Conservation (phyloP, 2,329 filamentous ascomycete genomes). For the Colletotrichum sp. region DNA sequence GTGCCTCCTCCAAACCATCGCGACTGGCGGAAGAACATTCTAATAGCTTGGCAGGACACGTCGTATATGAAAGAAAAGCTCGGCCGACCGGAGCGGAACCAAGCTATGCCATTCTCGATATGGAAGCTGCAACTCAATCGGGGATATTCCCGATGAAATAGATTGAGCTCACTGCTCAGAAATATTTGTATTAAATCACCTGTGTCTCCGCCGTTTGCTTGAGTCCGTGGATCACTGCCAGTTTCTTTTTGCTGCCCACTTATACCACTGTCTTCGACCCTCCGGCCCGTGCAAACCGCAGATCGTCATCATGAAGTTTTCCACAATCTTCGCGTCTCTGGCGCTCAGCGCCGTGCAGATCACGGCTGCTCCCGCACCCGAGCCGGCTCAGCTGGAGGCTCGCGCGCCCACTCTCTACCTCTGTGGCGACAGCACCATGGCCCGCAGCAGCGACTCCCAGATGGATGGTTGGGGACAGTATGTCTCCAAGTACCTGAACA, state of each 20-base stretch:
- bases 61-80: neutral
- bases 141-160: neutral
- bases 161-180: neutral
- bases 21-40: slow-evolving; percentile 17
- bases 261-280: neutral
- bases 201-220: neutral
- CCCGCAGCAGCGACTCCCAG: slow-evolving; percentile 44
- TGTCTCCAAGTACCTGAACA: slow-evolving; percentile 52
- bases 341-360: slow-evolving; percentile 14
- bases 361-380: slow-evolving; percentile 22
- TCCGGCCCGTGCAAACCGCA: neutral
- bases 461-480: slow-evolving; percentile 68
- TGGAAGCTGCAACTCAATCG: neutral
- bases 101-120: neutral
- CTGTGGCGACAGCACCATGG: slow-evolving; percentile 70
- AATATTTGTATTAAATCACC: neutral
- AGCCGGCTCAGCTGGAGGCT: slow-evolving; percentile 7
- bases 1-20: neutral
- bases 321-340: slow-evolving; percentile 7
- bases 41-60: neutral
- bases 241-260: neutral
- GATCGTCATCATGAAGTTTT: slow-evolving; percentile 10
- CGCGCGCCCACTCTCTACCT: slow-evolving; percentile 51
- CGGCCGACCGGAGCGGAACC: slow-evolving; percentile 16
- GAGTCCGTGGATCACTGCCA: neutral